Base-by-base conservation (phyloP, 2,329 filamentous ascomycete genomes). In the Colletotrichum sublineola region DNA sequence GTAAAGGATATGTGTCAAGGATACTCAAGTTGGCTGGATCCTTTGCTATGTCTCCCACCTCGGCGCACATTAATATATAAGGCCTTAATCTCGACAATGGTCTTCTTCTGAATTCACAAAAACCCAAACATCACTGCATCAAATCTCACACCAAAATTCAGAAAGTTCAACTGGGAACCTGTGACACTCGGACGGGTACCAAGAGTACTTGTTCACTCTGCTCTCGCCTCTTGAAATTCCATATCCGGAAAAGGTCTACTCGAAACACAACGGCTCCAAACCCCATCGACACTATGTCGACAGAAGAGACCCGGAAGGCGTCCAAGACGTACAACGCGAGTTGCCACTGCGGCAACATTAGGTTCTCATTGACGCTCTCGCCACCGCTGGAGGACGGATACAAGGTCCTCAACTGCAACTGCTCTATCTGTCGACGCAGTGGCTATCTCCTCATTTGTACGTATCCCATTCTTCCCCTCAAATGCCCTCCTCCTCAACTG, bases 301-400 rank as follows among this genome's bases (percentile, higher is more conserved):
- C 67, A 8, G 42, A 73, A 48, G 63, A 73, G n/a, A 63, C 52
- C 8, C 29, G 42, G 15, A 76, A 79, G 62, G 65, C 75, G 5
- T 80, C 77, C 57, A 78, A 74, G 61, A 85, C 83, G 1, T 88
- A 89, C 77, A 78, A 84, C 57, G 86, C 82, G 14, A 84, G 83
- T 67, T 89, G 87, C 74, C 87, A 89, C 77, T 89, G 87, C 78
- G 87, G 86, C 56, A 83, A 83, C 65, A 82, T 89, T 71, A 79
- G 82, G 71, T 86, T 87, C 75, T 81, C 82, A 18, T 80, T 87
- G 38, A 84, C 81, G 29, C 81, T 89, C 56, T 85, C 84, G 40
- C 86, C 86, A 33, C 83, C 86, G 36, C 80, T 89, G 38, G 80
- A 83, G 5, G 79, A 85, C 74, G 71, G 71, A 15, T 80, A 85